Evolutionary conservation across 148 eudicot species (phyloP), one percentile per base, ranked within the genome.

Genomic region (Spergularia marina): DNA sequence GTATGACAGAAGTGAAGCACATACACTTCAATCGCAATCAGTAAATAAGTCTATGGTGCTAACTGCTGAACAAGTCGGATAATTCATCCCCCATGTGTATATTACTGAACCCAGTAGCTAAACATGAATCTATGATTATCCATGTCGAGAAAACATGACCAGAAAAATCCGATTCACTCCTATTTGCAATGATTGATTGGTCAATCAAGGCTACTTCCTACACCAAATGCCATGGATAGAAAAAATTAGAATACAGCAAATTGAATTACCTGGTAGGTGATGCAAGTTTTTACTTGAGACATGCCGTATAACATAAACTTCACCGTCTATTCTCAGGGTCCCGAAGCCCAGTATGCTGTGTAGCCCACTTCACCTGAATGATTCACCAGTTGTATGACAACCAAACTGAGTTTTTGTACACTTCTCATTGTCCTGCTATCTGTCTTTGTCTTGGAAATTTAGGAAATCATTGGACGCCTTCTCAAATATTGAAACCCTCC

Each of bases 391-490:
- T 44, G 70, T 72, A 73, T 70, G 70, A 67, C 63, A 72, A 74
- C 74, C 79, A 65, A 75, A 83, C 78, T 68, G 61, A 55, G 75
- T 25, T 57, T 71, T 89, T 86, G 89, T 86, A 79, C 66, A 76
- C 80, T 84, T 86, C 84, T 80, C 75, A 4, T 71, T 83, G 88
- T 82, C 84, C 80, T 77, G 74, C 78, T 76, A 71, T 76, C 79
- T 70, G 70, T 72, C 72, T 64, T 71, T 65, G 76, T 71, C 78
- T 68, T 56, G 52, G 56, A 82, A 70, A 34, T 67, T 68, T 30
- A 18, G 36, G 21, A 40, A 71, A 59, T 47, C 40, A 71, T 62
- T 79, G 71, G 76, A 56, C 63, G 44, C 16, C 75, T 62, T 16
- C 60, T 61, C 65, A 77, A 30, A 73, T 30, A 73, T 47, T 56